Evolutionary conservation across 2,329 filamentous ascomycete species (phyloP).

Genomic region (Aspergillus fijiensis): DNA sequence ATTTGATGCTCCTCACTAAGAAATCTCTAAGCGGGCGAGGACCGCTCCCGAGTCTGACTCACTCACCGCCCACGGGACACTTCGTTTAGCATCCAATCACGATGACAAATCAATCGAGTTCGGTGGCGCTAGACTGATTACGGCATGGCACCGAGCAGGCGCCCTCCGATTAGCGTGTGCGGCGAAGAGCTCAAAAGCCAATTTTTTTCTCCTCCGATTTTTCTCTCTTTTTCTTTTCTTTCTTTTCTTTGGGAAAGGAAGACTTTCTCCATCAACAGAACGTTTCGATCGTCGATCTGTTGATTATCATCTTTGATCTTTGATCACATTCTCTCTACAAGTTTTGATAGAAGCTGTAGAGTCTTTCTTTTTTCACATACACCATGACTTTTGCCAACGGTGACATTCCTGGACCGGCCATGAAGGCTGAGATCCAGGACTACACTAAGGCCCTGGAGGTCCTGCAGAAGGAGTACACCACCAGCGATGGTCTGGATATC

Average conservation of each 20-base stretch:
- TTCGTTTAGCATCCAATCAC: conserved; percentile 36
- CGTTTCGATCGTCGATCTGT: conserved; percentile 45
- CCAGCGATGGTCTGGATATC: conserved; percentile 82
- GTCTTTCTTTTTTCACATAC: conserved; percentile 22
- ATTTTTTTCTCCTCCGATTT: conserved; percentile 32
- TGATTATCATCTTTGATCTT: conserved; percentile 38
- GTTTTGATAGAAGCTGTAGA: conserved; percentile 29
- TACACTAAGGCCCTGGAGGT: conserved; percentile 73
- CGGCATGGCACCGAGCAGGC: conserved; percentile 16
- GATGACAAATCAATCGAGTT: neutral
- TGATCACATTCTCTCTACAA: conserved; percentile 22
- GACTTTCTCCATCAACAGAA: conserved; percentile 61
- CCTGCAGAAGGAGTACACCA: conserved; percentile 72
- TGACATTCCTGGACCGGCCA: conserved; percentile 51
- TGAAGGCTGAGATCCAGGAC: conserved; percentile 64
- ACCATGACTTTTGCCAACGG: conserved; percentile 74
- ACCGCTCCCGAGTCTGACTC: conserved; percentile 4
- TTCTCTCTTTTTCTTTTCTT: conserved; percentile 42
- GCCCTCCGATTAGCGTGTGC: conserved; percentile 21
- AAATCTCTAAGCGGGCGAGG: conserved; percentile 8
- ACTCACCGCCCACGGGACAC: conserved; percentile 28
- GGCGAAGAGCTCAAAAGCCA: conserved; percentile 30
- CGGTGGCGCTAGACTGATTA: conserved; percentile 24
- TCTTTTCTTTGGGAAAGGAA: conserved; percentile 57
- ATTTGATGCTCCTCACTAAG: conserved; percentile 4